A percentile compares a stretch with the other conserved stretches of the same genome.
Conservation (phyloP, 2,329 filamentous ascomycete genomes). For the Fusarium robinianum region DNA sequence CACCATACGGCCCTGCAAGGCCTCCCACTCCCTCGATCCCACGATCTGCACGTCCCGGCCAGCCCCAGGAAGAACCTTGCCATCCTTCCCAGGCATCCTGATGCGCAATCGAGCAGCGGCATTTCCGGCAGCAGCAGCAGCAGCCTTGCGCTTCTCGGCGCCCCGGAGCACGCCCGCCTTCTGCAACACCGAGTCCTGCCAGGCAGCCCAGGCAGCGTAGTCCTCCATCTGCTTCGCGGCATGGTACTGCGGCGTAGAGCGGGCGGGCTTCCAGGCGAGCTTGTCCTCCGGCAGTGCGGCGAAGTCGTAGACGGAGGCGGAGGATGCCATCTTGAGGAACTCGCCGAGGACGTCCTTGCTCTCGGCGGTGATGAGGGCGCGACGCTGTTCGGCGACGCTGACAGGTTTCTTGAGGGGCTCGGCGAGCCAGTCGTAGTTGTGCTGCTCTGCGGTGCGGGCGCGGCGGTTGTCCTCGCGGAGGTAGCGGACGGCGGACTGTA, state of each 20-base stretch:
- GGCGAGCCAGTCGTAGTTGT: conserved; percentile 61
- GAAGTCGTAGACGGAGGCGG: conserved; percentile 64
- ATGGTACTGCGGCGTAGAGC: conserved; percentile 66
- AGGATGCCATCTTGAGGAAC: conserved; percentile 64
- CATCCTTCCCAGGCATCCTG: conserved; percentile 51
- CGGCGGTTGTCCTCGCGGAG: conserved; percentile 69
- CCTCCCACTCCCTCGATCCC: conserved; percentile 60
- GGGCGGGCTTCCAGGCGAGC: conserved; percentile 68
- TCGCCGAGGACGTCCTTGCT: conserved; percentile 67
- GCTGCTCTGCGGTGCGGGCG: conserved; percentile 61
- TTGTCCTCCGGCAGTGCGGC: conserved; percentile 59
- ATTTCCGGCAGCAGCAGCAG: conserved; percentile 34
- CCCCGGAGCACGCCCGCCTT: conserved; percentile 52
- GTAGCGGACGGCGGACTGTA: conserved; percentile 69
- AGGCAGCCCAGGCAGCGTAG: conserved; percentile 63
- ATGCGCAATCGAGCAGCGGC: conserved; percentile 57
- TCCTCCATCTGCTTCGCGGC: conserved; percentile 68
- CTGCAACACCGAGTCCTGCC: conserved; percentile 59
- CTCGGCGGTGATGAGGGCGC: conserved; percentile 60
- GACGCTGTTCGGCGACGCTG: conserved; percentile 54
- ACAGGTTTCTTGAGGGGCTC: conserved; percentile 59
- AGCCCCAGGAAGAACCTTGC: conserved; percentile 48
- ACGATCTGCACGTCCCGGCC: conserved; percentile 55
- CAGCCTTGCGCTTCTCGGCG: conserved; percentile 34
- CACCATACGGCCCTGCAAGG: conserved; percentile 49